Conservation (phyloP, 257 asterid species). For the Capsicum baccatum region DNA sequence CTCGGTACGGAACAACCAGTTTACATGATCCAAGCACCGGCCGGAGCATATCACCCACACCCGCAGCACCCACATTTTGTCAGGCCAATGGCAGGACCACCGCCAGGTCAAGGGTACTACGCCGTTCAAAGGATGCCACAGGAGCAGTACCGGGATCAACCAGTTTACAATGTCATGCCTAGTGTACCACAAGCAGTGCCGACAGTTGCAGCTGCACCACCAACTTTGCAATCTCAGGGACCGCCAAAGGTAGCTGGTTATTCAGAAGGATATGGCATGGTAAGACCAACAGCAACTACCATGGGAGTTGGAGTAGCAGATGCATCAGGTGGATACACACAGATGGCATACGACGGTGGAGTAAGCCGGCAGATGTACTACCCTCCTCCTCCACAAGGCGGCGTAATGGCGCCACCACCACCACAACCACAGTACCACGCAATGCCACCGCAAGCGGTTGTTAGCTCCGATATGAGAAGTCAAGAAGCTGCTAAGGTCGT, state of each 20-base stretch:
- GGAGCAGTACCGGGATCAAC: constrained; percentile 70
- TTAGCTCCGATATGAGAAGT: constrained; percentile 46
- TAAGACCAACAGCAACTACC: constrained; percentile 42
- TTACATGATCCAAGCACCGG: constrained; percentile 70
- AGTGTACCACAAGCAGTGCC: constrained; percentile 31
- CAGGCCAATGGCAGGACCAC: constrained; percentile 58
- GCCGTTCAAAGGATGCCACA: constrained; percentile 68
- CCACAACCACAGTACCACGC: constrained; percentile 52
- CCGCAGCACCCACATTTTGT: constrained; percentile 51
- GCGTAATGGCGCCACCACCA: constrained; percentile 55
- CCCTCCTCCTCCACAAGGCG: constrained; percentile 52
- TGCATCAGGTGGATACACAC: constrained; percentile 57
- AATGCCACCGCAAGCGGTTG: constrained; percentile 41
- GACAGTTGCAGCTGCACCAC: constrained; percentile 44
- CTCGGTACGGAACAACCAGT: constrained; percentile 64
- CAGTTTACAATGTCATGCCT: constrained; percentile 57
- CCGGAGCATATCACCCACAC: constrained; percentile 53
- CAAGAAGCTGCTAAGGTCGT: constrained; percentile 55
- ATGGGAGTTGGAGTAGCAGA: constrained; percentile 27
- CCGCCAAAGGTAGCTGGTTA: constrained; percentile 35
- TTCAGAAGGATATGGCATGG: constrained; percentile 45
- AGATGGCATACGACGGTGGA: constrained; percentile 71
- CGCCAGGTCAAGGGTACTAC: constrained; percentile 72
- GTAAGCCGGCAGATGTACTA: constrained; percentile 75
- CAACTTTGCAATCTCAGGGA: constrained; percentile 42